Evolutionary conservation across 805 yeast genomes (phyloP).

Genomic region (Wickerhamiella cacticola): DNA sequence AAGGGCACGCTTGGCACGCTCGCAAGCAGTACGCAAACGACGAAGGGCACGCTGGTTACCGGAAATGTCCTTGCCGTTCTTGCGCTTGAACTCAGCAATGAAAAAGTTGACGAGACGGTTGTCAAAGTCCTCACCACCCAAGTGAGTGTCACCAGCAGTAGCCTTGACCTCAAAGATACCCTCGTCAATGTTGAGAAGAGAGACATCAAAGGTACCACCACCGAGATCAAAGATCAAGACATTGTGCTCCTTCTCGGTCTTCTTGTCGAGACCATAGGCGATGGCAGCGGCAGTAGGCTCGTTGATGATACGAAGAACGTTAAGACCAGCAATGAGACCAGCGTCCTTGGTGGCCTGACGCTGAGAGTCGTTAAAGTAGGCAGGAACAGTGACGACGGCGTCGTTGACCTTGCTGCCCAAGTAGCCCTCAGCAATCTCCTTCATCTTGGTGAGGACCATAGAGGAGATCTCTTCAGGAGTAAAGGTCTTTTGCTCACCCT

Average conservation of each 20-base stretch:
- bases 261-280: conserved; percentile 80
- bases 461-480: conserved; percentile 93
- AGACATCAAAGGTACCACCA: conserved; percentile 98
- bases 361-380: conserved; percentile 94
- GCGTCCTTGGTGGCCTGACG: conserved; percentile 98
- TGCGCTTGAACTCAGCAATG: conserved; percentile 92
- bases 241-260: conserved; percentile 67
- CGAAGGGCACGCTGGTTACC: conserved; percentile 93
- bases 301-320: conserved; percentile 87
- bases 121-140: conserved; percentile 99
- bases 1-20: conserved; percentile 97
- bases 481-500: conserved; percentile 76
- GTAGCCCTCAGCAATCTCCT: conserved; percentile 83
- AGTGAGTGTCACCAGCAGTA: conserved; percentile 81
- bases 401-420: conserved; percentile 74
- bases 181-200: conserved; percentile 82
- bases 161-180: conserved; percentile 97
- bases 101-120: conserved; percentile 91
- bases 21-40: conserved; percentile 98
- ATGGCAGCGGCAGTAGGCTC: conserved; percentile 99
- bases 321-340: conserved; percentile 90
- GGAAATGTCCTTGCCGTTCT: conserved; percentile 89
- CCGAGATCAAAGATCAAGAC: conserved; percentile 91
- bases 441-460: conserved; percentile 86
- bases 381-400: conserved; percentile 94